phyloP scores from a whole-genome alignment of 78 protist genomes.

The Dictyostelium firmibasis region DNA sequence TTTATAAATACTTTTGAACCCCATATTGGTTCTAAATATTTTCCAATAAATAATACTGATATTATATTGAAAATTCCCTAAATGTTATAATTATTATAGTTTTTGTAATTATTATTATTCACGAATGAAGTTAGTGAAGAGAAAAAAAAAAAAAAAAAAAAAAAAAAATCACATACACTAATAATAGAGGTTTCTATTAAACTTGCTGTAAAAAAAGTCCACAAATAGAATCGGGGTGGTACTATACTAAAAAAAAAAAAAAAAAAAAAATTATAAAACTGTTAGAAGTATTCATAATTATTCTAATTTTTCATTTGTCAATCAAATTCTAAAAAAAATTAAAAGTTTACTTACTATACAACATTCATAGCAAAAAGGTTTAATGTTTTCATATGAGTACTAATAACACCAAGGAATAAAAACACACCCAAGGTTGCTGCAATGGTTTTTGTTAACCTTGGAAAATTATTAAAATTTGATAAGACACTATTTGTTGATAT shows the following conservation, averaged over 20 bases:
- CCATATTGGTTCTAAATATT: constrained; percentile 72
- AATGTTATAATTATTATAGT: too few relatives aligned
- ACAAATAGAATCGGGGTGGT: constrained; percentile 54
- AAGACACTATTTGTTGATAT: neutral
- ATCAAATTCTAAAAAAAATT: too few relatives aligned
- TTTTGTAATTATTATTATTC: too few relatives aligned
- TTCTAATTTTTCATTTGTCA: too few relatives aligned
- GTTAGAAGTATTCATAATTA: too few relatives aligned
- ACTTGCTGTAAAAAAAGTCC: constrained; percentile 76
- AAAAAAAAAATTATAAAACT: too few relatives aligned
- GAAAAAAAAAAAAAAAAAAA: too few relatives aligned
- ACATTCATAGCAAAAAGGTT: constrained; percentile 14
- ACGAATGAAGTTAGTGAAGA: too few relatives aligned
- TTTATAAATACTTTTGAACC: constrained; percentile 62
- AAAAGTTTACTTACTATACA: neutral
- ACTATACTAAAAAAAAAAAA: neutral
- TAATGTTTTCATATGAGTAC: neutral
- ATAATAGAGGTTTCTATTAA: constrained; percentile 3
- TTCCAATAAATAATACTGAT: constrained; percentile 9
- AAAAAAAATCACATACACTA: neutral
- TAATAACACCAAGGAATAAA: constrained; percentile 28
- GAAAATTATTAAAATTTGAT: neutral
- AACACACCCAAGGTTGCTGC: constrained; percentile 30
- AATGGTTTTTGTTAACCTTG: constrained; percentile 36
- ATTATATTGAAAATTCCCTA: constrained; percentile 53